Base-by-base conservation (phyloP, 371 early-diverging fungal species). In the Apophysomyces ossiformis region DNA sequence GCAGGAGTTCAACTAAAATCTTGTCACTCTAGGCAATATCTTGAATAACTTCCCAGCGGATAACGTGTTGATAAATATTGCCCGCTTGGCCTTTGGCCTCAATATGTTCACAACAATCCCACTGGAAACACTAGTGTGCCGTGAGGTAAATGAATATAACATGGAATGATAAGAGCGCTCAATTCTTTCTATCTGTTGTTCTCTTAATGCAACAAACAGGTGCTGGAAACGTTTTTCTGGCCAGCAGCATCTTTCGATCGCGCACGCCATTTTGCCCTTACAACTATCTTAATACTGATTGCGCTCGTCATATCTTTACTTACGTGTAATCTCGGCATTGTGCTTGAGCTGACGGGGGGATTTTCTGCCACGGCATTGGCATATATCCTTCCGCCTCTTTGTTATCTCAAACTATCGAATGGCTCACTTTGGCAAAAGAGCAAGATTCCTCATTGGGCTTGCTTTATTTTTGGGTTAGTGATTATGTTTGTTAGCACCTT, bases 51-150 rank as follows among this genome's bases (percentile, higher is more conserved):
- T 93, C 61, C 86, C 92, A 1, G 81, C 84, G 13, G 87, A 90
- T 68, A 86, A 88, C 64, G 61, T 85, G 21, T 71, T 92, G 18
- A 92, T 92, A 71, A 93, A 92, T 69, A 80, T 93, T 57, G 92
- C 93, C 7, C 85, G 93, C 5, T 81, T 92, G 58, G 87, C 90
- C 43, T 92, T 93, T 72, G 93, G 91, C 7, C 79, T 93, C 44
- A 91, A 92, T 74, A 92, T 93, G 93, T 91, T 92, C 61, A 89
- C 92, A 1, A 93, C 93, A 7, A 78, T 91, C 37, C 93, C 91
- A 1, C 73, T 92, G 64, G 93, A 92, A 60, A 80, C 87, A 1
- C 90, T 92, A 75, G 93, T 93, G 43, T 90, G 91, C 61, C 84
- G 93, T 50, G 92, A 93, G 81, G 91, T 90, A 75, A 6, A 32